These are phyloP conservation scores for Juglanconis oblonga DNA, from an alignment of 2,329 filamentous ascomycete genomes.

Conservation along the genomic window DNA sequence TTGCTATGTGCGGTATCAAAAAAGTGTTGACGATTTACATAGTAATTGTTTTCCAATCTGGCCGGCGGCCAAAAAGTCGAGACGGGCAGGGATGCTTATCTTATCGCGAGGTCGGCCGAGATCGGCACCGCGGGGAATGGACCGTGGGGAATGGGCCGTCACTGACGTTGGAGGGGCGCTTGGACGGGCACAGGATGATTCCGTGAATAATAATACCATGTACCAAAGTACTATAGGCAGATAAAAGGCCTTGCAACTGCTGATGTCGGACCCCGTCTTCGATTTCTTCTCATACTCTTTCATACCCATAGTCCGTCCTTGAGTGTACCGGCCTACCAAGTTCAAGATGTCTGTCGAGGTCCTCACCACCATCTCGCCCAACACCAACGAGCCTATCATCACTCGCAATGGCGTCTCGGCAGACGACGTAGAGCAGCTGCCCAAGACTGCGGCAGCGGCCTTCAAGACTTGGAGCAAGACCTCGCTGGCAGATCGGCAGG, in stretches of 20 bases:
- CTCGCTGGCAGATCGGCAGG: slow-evolving; percentile 69
- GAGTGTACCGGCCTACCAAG: background rate
- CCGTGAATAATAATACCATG: too few relatives aligned
- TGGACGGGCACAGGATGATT: too few relatives aligned
- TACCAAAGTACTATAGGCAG: too few relatives aligned
- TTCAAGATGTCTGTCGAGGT: slow-evolving; percentile 60
- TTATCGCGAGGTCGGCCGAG: slow-evolving; percentile 13
- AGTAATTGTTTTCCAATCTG: background rate
- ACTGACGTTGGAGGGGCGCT: too few relatives aligned
- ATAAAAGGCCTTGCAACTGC: too few relatives aligned
- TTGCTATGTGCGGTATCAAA: background rate
- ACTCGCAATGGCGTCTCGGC: slow-evolving; percentile 72
- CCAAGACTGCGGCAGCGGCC: slow-evolving; percentile 67
- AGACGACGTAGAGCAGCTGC: slow-evolving; percentile 68
- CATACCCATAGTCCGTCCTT: too few relatives aligned
- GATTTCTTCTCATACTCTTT: background rate
- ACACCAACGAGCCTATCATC: slow-evolving; percentile 80
- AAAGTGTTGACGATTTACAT: slow-evolving; percentile 4
- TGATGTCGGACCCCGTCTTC: background rate
- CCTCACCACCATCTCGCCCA: slow-evolving; percentile 81
- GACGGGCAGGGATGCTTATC: slow-evolving; percentile 4
- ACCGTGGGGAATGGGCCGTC: background rate
- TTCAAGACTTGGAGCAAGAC: slow-evolving; percentile 78
- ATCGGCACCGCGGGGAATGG: slow-evolving; percentile 16
- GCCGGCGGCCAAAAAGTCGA: background rate